Evolutionary conservation across 2,329 filamentous ascomycete species (phyloP), one percentile per base, ranked within the genome.

Genomic region (Venturia nashicola): DNA sequence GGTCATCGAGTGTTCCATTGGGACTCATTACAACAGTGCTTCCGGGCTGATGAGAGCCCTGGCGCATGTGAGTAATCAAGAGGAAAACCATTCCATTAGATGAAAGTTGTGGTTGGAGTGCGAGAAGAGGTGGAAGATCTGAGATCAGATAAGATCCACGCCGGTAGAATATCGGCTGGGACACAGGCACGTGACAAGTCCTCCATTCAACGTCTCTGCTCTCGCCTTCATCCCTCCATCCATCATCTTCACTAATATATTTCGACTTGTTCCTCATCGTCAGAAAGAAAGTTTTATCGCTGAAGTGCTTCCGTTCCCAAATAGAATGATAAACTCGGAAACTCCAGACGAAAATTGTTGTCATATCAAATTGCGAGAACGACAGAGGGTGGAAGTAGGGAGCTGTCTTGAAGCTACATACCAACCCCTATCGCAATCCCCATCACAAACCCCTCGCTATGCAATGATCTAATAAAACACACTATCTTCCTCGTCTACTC

Each of bases 401-500:
- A 16, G 7, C 44, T n/a, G 44, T 57, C 32, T 57, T 36, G 51
- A 57, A 18, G 36, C 51, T 57, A 57, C 14, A 57, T n/a, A 36
- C 27, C 1, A 9, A 51, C 14, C 23, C 46, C 20, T 27, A 16
- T 23, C 46, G 2, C 51, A 39, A 39, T 7, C 36, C 36, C 36
- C 1, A 39, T 11, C 36, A 2, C 36, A 57, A 27, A 57, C 32
- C 5, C 51, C 51, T n/a, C 51, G 51, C 51, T 34, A 57, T 57
- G 32, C 51, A 57, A n/a, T 57, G 32, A 6, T 34, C 32, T 16
- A 61, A 43, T 8, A 43, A 23, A 20, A 43, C 20, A 43, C 14
- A 27, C 61, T 62, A 62, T 48, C 51, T 23, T 51, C 27, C 51
- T 32, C 48, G n/a, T 27, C 51, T 63, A 23, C 46, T 43, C 34